Percentiles rank a stretch among this genome's conserved stretches.
Evolutionary conservation across 371 early-diverging fungal genomes (phyloP).

Genomic region (Apophysomyces elegans): DNA sequence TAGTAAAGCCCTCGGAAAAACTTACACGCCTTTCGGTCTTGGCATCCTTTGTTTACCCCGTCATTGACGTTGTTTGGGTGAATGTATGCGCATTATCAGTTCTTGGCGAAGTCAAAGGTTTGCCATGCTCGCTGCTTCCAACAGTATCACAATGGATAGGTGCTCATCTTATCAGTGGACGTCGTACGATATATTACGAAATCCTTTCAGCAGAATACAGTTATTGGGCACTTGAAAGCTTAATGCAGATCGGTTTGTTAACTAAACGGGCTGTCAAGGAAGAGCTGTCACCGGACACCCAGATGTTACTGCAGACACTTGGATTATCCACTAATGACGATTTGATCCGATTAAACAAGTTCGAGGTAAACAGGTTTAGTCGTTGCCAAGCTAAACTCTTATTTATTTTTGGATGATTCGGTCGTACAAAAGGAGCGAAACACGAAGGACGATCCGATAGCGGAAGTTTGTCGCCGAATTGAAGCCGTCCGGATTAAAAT

Average conservation of each 20-base stretch:
- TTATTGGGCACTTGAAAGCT: slow-evolving; percentile 21
- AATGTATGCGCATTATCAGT: slow-evolving; percentile 34
- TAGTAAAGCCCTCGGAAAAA: neutral
- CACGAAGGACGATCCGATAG: slow-evolving; percentile 18
- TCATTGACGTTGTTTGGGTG: slow-evolving; percentile 36
- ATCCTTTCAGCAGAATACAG: slow-evolving; percentile 36
- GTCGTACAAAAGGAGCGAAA: neutral
- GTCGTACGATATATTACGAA: slow-evolving; percentile 42
- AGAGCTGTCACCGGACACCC: slow-evolving; percentile 34
- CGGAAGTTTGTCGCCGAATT: slow-evolving; percentile 30
- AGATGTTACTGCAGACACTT: slow-evolving; percentile 33
- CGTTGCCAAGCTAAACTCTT: neutral
- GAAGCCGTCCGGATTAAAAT: slow-evolving; percentile 29
- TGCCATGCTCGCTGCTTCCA: slow-evolving; percentile 32
- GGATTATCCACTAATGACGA: slow-evolving; percentile 36
- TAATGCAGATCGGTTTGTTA: slow-evolving; percentile 28
- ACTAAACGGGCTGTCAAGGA: slow-evolving; percentile 22
- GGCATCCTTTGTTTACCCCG: slow-evolving; percentile 39
- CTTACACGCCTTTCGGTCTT: slow-evolving; percentile 26
- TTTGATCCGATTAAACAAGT: slow-evolving; percentile 14
- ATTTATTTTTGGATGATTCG: neutral
- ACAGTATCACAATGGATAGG: slow-evolving; percentile 39
- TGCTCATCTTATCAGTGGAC: slow-evolving; percentile 41
- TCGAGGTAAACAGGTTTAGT: neutral
- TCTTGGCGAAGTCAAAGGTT: slow-evolving; percentile 24